Evolutionary conservation across 2,329 filamentous ascomycete genomes (phyloP), one percentile per base, ranked within the genome.

Genomic region (Trichoderma sp.): DNA sequence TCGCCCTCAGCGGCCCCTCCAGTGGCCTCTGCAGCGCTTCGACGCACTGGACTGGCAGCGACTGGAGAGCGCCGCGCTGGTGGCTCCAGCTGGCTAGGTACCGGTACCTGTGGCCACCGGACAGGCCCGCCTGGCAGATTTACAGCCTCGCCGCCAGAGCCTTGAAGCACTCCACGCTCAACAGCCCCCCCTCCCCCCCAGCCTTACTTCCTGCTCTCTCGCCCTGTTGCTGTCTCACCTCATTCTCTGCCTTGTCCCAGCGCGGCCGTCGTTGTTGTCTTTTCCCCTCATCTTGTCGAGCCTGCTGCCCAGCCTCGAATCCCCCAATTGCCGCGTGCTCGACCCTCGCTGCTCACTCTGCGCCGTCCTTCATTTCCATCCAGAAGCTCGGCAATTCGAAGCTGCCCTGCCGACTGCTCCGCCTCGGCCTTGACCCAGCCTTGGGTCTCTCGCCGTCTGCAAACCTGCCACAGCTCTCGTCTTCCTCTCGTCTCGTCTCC

Each of bases 141-240:
- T 44, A 61, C 63, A 65, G 63, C 63, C 63, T 65, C 47, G 63
- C 61, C 59, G 45, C 54, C 52, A 64, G 26, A 64, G 61, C 61
- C 61, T 63, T 63, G 48, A 55, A 47, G 39, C 51, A 54, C 57
- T 44, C 28, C 21, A 24, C 21, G 17, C 56, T 26, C n/a, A 26
- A 39, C 39, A 43, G 24, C 19, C 50, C 62, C 62, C 62, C 52
- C 54, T 43, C 43, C 47, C 41, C 44, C 61, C 61, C 63, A 65
- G 58, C 63, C 57, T 54, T 52, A 65, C 63, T 43, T 39, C 34
- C 34, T 39, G 34, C 44, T 71, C 73, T 71, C 70, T 71, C 70
- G 71, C 67, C 56, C 58, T 67, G 66, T 70, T 69, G 71, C 67
- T 66, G 67, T 63, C 66, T 69, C 68, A 61, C 61, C 64, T 64